These are phyloP conservation scores for Delonix regia DNA, from an alignment of 306 rosid species.

Conservation along the genomic window DNA sequence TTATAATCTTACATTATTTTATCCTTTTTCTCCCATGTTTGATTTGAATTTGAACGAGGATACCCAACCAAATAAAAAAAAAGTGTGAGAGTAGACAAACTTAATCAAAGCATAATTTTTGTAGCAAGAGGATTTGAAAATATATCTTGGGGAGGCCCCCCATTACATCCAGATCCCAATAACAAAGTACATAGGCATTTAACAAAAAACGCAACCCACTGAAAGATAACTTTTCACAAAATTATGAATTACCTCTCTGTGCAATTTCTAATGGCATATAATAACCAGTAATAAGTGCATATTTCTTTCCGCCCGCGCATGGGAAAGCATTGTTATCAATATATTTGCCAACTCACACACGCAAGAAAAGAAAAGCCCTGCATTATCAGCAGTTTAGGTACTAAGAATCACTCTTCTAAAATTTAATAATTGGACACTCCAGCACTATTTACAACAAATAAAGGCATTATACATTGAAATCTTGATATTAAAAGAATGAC, in stretches of 20 bases:
- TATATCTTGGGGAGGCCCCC: not conserved
- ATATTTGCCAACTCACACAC: not conserved
- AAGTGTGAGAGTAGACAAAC: too few species aligned
- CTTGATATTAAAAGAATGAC: slow-evolving; percentile 51
- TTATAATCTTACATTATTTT: too few species aligned
- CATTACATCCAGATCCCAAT: not conserved
- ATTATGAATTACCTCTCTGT: not conserved
- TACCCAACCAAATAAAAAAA: too few species aligned
- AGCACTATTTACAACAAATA: slow-evolving; percentile 47
- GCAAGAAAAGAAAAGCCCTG: not conserved
- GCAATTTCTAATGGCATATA: not conserved
- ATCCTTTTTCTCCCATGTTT: too few species aligned
- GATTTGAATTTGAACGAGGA: too few species aligned
- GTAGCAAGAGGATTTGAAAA: not conserved
- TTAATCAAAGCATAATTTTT: not conserved
- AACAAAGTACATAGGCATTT: not conserved
- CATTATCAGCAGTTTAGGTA: slow-evolving; percentile 21
- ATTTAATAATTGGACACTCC: slow-evolving; percentile 15
- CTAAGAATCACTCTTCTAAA: slow-evolving; percentile 8
- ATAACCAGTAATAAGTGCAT: not conserved
- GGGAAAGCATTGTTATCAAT: slow-evolving; percentile 8
- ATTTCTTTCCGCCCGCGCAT: not conserved
- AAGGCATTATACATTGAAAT: slow-evolving; percentile 41
- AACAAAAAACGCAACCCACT: not conserved
- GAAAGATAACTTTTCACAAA: not conserved